phyloP scores from a whole-genome alignment of 140 eudicot genomes.

The Bidens hawaiensis region DNA sequence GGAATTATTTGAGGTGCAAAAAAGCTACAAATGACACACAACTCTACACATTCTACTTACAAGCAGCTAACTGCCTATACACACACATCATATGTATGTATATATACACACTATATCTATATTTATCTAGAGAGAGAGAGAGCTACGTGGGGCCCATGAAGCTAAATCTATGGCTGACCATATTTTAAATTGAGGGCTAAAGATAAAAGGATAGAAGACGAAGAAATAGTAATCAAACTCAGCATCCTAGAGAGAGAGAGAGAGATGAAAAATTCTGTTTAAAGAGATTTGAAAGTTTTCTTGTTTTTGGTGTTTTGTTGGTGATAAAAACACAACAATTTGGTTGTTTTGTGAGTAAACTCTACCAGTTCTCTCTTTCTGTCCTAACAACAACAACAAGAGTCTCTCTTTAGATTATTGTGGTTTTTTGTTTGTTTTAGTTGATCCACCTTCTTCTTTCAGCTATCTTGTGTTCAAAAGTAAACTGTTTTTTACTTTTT shows the following conservation, averaged over 20 bases:
- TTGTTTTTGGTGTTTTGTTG: conserved; percentile 55
- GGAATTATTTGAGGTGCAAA: conserved; percentile 59
- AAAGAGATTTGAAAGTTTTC: conserved; percentile 30
- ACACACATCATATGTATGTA: conserved; percentile 36
- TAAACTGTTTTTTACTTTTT: conserved; percentile 29
- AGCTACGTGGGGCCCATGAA: conserved; percentile 32
- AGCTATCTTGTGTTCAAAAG: conserved; percentile 23
- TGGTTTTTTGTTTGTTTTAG: conserved; percentile 38
- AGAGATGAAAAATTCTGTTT: conserved; percentile 42
- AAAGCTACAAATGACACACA: conserved; percentile 56
- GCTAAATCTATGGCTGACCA: conserved; percentile 81
- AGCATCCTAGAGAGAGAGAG: conserved; percentile 28
- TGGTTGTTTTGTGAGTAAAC: conserved; percentile 30
- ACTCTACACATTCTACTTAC: conserved; percentile 77
- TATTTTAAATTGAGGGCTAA: conserved; percentile 45
- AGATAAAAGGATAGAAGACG: conserved; percentile 42
- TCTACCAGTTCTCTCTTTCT: conserved; percentile 36
- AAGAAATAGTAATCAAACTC: conserved; percentile 23
- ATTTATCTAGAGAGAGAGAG: conserved; percentile 15
- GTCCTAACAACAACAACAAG: conserved; percentile 31
- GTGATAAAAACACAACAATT: conserved; percentile 45
- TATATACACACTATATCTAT: conserved; percentile 2
- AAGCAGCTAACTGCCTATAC: conserved; percentile 78
- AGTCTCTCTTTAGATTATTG: conserved; percentile 39
- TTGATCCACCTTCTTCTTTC: conserved; percentile 32